Base-by-base conservation (phyloP, 1,139 yeast species). In the Kodamaea suecica region DNA sequence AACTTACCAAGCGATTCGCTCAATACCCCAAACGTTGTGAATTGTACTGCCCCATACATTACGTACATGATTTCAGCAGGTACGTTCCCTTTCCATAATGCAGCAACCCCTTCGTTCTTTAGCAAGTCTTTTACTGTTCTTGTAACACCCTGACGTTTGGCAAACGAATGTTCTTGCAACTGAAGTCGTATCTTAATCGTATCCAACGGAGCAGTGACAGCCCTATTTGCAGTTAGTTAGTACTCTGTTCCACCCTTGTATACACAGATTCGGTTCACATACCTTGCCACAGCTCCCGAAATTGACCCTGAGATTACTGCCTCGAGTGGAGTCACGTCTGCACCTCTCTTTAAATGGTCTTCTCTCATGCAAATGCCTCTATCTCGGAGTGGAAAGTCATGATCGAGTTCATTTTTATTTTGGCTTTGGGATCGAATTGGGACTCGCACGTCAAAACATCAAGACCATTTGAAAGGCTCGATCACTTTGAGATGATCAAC, bases 21-120 rank as follows among this genome's bases (percentile, higher is more conserved):
- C 27, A 79, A 57, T 1, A 69, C 54, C 1, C 86, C 67, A 53
- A 83, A 87, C 1, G 87, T 64, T 1, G 92, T 69, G 59, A 92
- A 92, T 55, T 92, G 97, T 1, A 78, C 65, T 1, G 86, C 88
- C 9, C 97, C 96, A 50, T 92, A 92, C 15, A 84, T 47, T 12
- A 92, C 68, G 52, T 92, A 92, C 78, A 92, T 74, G 28, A 80
- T 59, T 46, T 87, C 90, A 0, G 97, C 98, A 0, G 98, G 95
- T 0, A 86, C 75, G 55, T 92, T 92, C 1, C 98, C 98, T 57
- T 88, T 90, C 97, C 97, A 92, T 15, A 92, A 66, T 0, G 90
- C 75, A 14, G 45, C 28, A 5, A 66, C 43, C 3, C 75, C 75
- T 44, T 70, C 75, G 31, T 63, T 44, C 23, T 49, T 48, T n/a